phyloP scores from a whole-genome alignment of 169 alveolate genomes.

The Amoebophrya sp. region DNA sequence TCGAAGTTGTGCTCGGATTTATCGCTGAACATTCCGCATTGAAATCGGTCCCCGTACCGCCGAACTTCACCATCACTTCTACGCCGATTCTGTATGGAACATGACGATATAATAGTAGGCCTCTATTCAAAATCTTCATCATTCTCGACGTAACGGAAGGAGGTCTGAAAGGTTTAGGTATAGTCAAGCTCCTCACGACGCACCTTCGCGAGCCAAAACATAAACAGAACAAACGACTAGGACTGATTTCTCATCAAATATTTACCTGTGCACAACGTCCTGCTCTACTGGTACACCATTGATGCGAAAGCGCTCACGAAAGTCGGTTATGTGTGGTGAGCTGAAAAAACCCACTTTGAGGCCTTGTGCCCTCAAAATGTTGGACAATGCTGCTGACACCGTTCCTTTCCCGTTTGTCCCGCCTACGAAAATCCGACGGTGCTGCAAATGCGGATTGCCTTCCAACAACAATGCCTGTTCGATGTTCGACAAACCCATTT shows the following conservation, averaged over 20 bases:
- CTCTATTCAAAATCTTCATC: no score
- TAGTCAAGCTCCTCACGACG: no score
- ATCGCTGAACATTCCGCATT: no score
- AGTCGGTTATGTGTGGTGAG: not conserved
- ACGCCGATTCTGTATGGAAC: conserved; percentile 6
- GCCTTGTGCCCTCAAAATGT: not conserved
- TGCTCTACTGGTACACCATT: not conserved
- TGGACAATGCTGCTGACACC: not conserved
- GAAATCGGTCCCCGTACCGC: not conserved
- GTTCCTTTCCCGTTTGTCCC: not conserved
- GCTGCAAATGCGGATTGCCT: not conserved
- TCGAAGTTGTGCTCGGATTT: no score
- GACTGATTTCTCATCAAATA: no score
- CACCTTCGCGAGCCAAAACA: no score
- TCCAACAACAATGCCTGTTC: not conserved
- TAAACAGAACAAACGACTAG: no score
- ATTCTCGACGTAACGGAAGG: no score
- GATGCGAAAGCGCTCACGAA: not conserved
- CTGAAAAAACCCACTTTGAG: not conserved
- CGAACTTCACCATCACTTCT: not conserved
- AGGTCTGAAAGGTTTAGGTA: no score
- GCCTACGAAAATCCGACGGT: not conserved
- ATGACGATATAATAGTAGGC: no score
- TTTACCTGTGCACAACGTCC: not conserved
- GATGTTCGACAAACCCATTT: not conserved